Percentiles rank a stretch among this genome's conserved stretches.
Evolutionary conservation across 2,329 filamentous ascomycete species (phyloP).

Genomic region (Cyclaneusma minus): DNA sequence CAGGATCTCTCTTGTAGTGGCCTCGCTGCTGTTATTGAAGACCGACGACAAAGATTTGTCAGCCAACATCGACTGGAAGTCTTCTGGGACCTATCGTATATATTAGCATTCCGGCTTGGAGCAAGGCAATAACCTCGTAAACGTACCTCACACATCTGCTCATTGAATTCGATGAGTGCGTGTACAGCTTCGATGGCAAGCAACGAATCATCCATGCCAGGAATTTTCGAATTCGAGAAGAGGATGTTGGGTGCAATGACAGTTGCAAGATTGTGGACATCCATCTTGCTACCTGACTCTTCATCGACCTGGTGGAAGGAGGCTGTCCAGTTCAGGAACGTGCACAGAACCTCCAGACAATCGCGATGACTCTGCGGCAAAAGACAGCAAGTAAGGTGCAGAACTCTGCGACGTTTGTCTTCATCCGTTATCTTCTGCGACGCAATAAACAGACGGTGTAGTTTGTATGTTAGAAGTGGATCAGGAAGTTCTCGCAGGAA

Average conservation of each 20-base stretch:
- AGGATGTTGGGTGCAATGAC: conserved; percentile 95
- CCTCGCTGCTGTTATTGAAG: conserved; percentile 68
- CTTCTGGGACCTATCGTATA: conserved; percentile 67
- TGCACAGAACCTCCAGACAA: conserved; percentile 86
- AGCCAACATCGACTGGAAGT: conserved; percentile 71
- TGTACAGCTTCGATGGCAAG: conserved; percentile 87
- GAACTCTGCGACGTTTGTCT: conserved; percentile 65
- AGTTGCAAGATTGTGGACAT: conserved; percentile 90
- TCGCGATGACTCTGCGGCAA: conserved; percentile 87
- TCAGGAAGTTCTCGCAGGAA: conserved; percentile 91
- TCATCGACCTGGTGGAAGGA: conserved; percentile 97
- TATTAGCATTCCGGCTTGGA: conserved; percentile 12
- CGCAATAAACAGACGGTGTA: conserved; percentile 79
- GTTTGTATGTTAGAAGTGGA: conserved; percentile 85
- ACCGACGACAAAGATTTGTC: conserved; percentile 72
- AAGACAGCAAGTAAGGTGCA: conserved; percentile 85
- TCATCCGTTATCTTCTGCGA: conserved; percentile 77
- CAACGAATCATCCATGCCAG: conserved; percentile 75
- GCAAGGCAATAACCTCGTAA: conserved; percentile 1
- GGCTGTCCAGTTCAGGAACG: conserved; percentile 92
- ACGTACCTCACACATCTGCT: conserved; percentile 91
- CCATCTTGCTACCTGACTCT: conserved; percentile 96
- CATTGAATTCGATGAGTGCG: conserved; percentile 79
- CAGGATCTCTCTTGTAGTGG: conserved; percentile 94
- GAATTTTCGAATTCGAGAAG: conserved; percentile 50